A percentile compares a stretch with the other conserved stretches of the same genome.
These are phyloP conservation scores for Hymenoscyphus linearis DNA, from an alignment of 2,329 filamentous ascomycete genomes.

Conservation along the genomic window DNA sequence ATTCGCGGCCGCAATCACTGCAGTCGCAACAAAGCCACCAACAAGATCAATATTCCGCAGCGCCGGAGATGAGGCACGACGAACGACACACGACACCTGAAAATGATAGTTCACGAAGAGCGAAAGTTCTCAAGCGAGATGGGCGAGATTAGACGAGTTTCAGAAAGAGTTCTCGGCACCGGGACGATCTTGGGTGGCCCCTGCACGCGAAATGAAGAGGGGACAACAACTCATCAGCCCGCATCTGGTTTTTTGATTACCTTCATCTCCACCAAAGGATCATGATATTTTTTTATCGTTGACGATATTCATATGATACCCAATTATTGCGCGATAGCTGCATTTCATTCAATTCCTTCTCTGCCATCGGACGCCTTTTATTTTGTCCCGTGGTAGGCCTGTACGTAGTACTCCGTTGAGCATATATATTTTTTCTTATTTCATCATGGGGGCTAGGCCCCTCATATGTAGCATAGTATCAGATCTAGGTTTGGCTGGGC, in stretches of 20 bases:
- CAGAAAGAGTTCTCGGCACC: constrained; percentile 18
- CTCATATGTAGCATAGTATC: neutral
- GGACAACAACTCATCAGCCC: constrained; percentile 10
- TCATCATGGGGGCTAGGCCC: neutral
- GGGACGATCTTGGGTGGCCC: constrained; percentile 5
- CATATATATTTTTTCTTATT: neutral
- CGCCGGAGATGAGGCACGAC: constrained; percentile 29
- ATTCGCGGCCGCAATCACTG: constrained; percentile 21
- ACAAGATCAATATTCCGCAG: constrained; percentile 23
- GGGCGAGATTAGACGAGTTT: constrained; percentile 31
- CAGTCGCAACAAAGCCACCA: constrained; percentile 19
- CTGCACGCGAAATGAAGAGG: constrained; percentile 18
- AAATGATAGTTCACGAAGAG: constrained; percentile 19
- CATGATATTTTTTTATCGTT: constrained; percentile 9
- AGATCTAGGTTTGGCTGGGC: neutral
- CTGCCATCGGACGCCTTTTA: neutral
- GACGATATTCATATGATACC: constrained; percentile 24
- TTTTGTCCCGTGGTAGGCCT: neutral
- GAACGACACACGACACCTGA: constrained; percentile 26
- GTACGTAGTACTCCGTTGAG: neutral
- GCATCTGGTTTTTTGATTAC: constrained; percentile 11
- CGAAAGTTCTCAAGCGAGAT: constrained; percentile 27
- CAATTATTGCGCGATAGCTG: constrained; percentile 15
- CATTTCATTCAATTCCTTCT: constrained; percentile 2
- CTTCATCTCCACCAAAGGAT: constrained; percentile 6